Evolutionary conservation across 2,329 filamentous ascomycete genomes (phyloP).

Genomic region (Arthrobotrys conoides): DNA sequence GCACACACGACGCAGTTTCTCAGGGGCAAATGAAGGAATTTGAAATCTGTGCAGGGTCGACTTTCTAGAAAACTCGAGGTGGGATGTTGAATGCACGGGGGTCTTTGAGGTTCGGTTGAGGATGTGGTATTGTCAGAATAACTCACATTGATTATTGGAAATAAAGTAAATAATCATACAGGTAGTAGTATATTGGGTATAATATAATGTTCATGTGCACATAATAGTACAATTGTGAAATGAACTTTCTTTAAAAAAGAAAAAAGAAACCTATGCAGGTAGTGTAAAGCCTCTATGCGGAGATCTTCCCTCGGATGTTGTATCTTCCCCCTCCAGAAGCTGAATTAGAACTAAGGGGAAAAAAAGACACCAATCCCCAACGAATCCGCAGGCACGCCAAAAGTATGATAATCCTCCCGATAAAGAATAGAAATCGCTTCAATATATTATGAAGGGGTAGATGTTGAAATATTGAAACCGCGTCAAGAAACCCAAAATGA

Average conservation of each 20-base stretch:
- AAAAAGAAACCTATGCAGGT: constrained; percentile 17
- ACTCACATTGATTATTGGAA: background rate
- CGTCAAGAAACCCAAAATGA: constrained; percentile 26
- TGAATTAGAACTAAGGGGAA: constrained; percentile 21
- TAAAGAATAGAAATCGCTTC: constrained; percentile 40
- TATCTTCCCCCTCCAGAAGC: constrained; percentile 19
- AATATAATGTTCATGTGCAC: constrained; percentile 51
- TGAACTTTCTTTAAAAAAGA: background rate
- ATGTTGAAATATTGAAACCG: constrained; percentile 34
- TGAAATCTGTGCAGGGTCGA: background rate
- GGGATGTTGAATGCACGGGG: background rate
- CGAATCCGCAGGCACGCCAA: constrained; percentile 29
- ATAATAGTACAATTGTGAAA: constrained; percentile 56
- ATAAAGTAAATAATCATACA: constrained; percentile 45
- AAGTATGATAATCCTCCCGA: constrained; percentile 9
- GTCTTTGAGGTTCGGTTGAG: background rate
- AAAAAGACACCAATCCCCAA: constrained; percentile 24
- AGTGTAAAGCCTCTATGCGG: constrained; percentile 23
- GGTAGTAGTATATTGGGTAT: constrained; percentile 53
- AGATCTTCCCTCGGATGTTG: constrained; percentile 21
- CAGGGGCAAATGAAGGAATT: constrained; percentile 34
- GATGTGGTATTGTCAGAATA: background rate
- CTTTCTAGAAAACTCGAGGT: background rate
- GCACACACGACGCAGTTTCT: constrained; percentile 41
- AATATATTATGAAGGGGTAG: constrained; percentile 48